A percentile compares a stretch with the other conserved stretches of the same genome.
Conservation (phyloP, 2,329 filamentous ascomycete genomes). For the Grosmannia clavigera region DNA sequence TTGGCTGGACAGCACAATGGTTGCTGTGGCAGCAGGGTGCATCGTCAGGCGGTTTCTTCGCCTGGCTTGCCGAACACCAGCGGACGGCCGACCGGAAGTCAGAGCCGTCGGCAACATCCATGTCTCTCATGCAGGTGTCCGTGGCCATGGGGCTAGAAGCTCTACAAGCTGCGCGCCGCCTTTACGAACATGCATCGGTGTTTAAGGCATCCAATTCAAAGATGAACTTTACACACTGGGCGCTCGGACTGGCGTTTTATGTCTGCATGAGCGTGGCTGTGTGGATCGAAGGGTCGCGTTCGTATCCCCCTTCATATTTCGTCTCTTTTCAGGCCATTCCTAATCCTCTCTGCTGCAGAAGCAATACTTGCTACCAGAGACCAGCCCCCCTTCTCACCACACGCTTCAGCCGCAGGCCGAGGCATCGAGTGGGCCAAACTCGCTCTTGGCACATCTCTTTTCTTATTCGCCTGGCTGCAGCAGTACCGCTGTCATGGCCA, state of each 20-base stretch:
- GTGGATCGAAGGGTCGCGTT: conserved; percentile 75
- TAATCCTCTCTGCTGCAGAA: conserved; percentile 1
- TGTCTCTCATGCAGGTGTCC: conserved; percentile 49
- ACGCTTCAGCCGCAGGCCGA: background rate
- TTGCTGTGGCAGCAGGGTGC: conserved; percentile 23
- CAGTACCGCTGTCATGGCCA: conserved; percentile 66
- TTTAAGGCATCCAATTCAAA: conserved; percentile 54
- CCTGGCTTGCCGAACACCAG: conserved; percentile 1
- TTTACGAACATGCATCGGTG: conserved; percentile 62
- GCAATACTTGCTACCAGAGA: conserved; percentile 17
- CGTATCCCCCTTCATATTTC: conserved; percentile 15
- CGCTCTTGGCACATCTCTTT: conserved; percentile 45
- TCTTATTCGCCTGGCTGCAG: conserved; percentile 55
- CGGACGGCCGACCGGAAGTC: conserved; percentile 4
- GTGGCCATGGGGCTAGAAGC: conserved; percentile 62
- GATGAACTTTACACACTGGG: conserved; percentile 82
- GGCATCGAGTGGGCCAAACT: conserved; percentile 29
- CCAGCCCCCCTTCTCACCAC: conserved; percentile 6
- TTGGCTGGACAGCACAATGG: conserved; percentile 59
- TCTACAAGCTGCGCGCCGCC: conserved; percentile 59
- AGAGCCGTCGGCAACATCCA: conserved; percentile 23
- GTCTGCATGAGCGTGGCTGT: conserved; percentile 57
- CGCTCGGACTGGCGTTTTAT: conserved; percentile 70
- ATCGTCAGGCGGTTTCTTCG: conserved; percentile 2
- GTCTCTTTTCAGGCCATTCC: background rate